These are phyloP conservation scores for Tricholoma terreum DNA, from an alignment of 768 basidiomycete genomes.

Conservation along the genomic window DNA sequence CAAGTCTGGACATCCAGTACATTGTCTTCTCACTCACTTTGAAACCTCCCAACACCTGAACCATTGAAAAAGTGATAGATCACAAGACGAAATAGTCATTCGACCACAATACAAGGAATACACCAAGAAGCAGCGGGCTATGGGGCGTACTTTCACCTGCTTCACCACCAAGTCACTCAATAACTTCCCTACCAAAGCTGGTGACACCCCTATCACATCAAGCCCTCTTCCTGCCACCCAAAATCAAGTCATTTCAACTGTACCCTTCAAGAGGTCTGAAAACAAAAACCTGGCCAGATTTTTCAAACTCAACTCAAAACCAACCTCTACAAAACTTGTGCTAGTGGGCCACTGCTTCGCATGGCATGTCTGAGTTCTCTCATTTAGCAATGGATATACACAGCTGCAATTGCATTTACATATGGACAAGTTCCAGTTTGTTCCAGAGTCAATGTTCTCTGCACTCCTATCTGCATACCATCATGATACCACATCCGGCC, in stretches of 20 bases:
- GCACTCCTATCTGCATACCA: no score
- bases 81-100: slow-evolving; percentile 10
- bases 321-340: not conserved
- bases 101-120: slow-evolving; percentile 9
- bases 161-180: slow-evolving; percentile 3
- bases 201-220: not conserved
- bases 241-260: not conserved
- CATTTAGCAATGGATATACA: no score
- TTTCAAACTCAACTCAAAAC: not conserved
- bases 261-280: not conserved
- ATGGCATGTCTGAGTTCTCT: no score
- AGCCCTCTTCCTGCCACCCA: not conserved
- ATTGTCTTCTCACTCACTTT: not conserved
- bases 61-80: not conserved
- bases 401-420: no score
- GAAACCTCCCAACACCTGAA: not conserved
- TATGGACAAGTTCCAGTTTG: no score
- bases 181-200: not conserved
- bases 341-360: no score
- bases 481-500: no score
- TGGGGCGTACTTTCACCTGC: slow-evolving; percentile 6
- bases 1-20: slow-evolving; percentile 6
- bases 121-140: slow-evolving; percentile 1
- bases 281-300: not conserved
- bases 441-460: no score